Percentiles rank a stretch among this genome's conserved stretches.
phyloP scores from a whole-genome alignment of 306 rosid species.

The Cucurbita maxima region DNA sequence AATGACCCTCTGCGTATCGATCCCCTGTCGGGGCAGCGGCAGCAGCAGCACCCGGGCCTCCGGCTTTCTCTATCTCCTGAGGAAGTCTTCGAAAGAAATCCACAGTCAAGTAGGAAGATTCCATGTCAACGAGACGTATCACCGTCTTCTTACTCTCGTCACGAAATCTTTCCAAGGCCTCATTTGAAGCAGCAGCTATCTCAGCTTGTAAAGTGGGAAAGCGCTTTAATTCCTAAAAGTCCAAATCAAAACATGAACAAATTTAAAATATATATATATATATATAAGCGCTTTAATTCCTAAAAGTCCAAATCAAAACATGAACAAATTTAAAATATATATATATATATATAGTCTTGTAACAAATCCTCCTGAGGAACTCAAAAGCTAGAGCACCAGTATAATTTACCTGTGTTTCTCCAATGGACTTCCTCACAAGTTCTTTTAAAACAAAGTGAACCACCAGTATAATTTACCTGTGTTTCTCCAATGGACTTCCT shows the following conservation, averaged over 20 bases:
- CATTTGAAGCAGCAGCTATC: slow-evolving; percentile 60
- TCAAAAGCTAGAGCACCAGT: neutral
- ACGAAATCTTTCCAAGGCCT: slow-evolving; percentile 84
- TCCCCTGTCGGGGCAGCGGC: slow-evolving; percentile 25
- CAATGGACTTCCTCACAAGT: no score
- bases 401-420: no score
- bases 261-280: no score
- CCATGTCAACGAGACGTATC: slow-evolving; percentile 89
- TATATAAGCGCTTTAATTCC: slow-evolving; percentile 65
- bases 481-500: slow-evolving; percentile 90
- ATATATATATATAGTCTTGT: neutral
- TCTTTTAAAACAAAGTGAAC: no score
- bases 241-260: neutral
- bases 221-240: slow-evolving; percentile 55
- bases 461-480: slow-evolving; percentile 51
- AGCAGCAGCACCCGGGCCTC: slow-evolving; percentile 4
- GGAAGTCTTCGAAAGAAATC: slow-evolving; percentile 96
- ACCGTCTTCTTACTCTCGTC: slow-evolving; percentile 74
- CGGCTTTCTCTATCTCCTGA: slow-evolving; percentile 64
- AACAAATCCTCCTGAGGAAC: neutral
- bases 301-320: slow-evolving; percentile 2
- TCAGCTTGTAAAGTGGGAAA: slow-evolving; percentile 83
- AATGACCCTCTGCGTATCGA: slow-evolving; percentile 72
- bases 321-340: neutral
- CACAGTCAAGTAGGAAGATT: slow-evolving; percentile 83